Evolutionary conservation across 495 filamentous ascomycete species (phyloP), one percentile per base, ranked within the genome.

Genomic region (Xylaria intraflava): DNA sequence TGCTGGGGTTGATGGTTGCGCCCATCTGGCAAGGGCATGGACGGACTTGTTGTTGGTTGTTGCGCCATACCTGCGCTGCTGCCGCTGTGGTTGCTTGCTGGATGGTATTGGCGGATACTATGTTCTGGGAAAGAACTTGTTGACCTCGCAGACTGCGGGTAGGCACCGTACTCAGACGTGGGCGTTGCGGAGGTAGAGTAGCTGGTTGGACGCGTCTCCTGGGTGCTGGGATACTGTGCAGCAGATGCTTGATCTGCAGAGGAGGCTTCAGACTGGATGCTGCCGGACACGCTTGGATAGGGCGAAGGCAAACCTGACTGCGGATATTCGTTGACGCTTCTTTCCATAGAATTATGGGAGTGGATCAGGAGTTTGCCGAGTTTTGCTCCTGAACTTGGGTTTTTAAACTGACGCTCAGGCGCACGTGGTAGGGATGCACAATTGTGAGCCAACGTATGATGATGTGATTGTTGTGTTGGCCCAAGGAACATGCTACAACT

Each of bases 271-370:
- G 89, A 89, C 71, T 82, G 79, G 64, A 77, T 75, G 77, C 82
- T 77, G 73, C 77, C 82, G 74, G 77, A 74, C 70, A 79, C 78
- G 63, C 81, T 77, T 77, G 84, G 79, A 79, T 83, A 84, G 77
- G 83, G 86, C 84, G 83, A 84, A 74, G 81, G 84, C 91, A 88
- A 94, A 95, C 90, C 92, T 95, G 90, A 85, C 85, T 96, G 91
- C 87, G 89, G 83, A 78, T 91, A 96, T 73, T 94, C 90, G 78
- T 88, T 76, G 68, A 87, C 81, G 79, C 86, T 83, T 81, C 88
- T 87, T 81, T 91, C 88, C 87, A 95, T 93, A 84, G 75, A 78
- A 71, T 71, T 73, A 60, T 70, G 69, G 71, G 62, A 61, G 56
- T 65, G 47, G 47, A 64, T 58, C 20, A 67, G 68, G 66, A 64